Evolutionary conservation across 1,139 yeast species (phyloP), one percentile per base, ranked within the genome.

Genomic region (Debaryomyces udenii): DNA sequence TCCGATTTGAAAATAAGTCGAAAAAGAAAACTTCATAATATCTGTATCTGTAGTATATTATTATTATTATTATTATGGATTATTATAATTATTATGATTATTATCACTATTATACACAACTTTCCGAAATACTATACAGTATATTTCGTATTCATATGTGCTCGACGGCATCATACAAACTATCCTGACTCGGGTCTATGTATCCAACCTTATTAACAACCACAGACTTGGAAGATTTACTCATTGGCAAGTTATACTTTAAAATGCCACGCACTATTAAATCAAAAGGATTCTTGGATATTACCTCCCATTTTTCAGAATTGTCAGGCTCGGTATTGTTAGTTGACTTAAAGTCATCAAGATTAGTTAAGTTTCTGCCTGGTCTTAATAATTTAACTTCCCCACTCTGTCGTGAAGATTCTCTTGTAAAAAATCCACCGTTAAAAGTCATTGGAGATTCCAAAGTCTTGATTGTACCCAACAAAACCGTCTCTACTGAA

Each of bases 201-300:
- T 70, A 66, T 24, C 79, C 75, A 14, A 81, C 70, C 52, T 80
- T 81, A 45, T 83, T 81, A 15, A 86, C 82, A 4, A 83, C 80
- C 5, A 83, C 77, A 0, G 86, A 76, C 52, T 78, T 76, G 33
- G 69, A 68, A 13, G 71, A 71, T 39, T 70, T 70, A 35, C 80
- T 74, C 50, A 91, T 71, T 1, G 95, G 93, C 38, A 91, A 68
- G 41, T 77, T 79, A 61, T 93, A 91, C 59, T 80, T 81, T 60
- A 91, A 73, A 15, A 83, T 82, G 0, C 99, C 99, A 35, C 96
- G 73, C 2, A 91, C 73, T 20, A 90, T 86, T 52, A 91, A 68
- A 47, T 90, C 96, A 61, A 91, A 91, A 9, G 96, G 96, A 55
- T 88, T 81, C 48, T 81, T 79, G 17, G 86, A 81, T 14, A 93